phyloP scores from a whole-genome alignment of 768 basidiomycete genomes.

The Royoungia palumana region DNA sequence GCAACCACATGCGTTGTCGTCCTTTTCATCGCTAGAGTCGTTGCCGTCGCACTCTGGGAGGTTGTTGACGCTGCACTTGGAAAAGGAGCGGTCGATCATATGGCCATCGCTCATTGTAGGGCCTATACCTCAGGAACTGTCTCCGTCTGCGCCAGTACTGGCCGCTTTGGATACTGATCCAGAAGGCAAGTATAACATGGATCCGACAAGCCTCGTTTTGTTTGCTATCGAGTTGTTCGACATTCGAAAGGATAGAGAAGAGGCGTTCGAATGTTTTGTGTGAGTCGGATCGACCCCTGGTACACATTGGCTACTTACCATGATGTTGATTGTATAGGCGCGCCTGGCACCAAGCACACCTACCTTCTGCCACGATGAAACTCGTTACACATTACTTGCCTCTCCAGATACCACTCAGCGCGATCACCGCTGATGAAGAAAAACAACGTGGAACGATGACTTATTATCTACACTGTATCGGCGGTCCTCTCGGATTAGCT shows the following conservation, averaged over 20 bases:
- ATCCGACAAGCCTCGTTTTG: constrained; percentile 75
- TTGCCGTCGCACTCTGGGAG: constrained; percentile 59
- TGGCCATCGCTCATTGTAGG: constrained; percentile 80
- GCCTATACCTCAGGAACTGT: constrained; percentile 61
- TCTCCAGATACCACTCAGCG: constrained; percentile 43
- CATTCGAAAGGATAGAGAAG: constrained; percentile 70
- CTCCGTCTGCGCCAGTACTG: constrained; percentile 49
- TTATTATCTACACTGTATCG: constrained; percentile 66
- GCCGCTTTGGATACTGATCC: constrained; percentile 46
- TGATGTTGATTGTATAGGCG: constrained; percentile 43
- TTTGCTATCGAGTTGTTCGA: constrained; percentile 70
- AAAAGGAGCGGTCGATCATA: constrained; percentile 75
- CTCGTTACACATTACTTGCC: constrained; percentile 73
- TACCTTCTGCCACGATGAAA: constrained; percentile 74
- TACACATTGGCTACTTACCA: not conserved
- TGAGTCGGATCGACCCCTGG: constrained; percentile 34
- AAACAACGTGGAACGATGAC: constrained; percentile 48
- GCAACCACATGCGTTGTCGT: constrained; percentile 57
- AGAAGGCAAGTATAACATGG: constrained; percentile 79
- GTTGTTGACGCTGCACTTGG: constrained; percentile 73
- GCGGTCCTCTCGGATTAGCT: constrained; percentile 63
- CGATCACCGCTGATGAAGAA: constrained; percentile 33
- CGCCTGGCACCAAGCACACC: constrained; percentile 76
- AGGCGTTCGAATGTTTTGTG: constrained; percentile 81
- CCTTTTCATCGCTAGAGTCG: constrained; percentile 76